A percentile compares a stretch with the other conserved stretches of the same genome.
phyloP scores from a whole-genome alignment of 2,329 filamentous ascomycete species.

The Coniochaeta hoffmannii region DNA sequence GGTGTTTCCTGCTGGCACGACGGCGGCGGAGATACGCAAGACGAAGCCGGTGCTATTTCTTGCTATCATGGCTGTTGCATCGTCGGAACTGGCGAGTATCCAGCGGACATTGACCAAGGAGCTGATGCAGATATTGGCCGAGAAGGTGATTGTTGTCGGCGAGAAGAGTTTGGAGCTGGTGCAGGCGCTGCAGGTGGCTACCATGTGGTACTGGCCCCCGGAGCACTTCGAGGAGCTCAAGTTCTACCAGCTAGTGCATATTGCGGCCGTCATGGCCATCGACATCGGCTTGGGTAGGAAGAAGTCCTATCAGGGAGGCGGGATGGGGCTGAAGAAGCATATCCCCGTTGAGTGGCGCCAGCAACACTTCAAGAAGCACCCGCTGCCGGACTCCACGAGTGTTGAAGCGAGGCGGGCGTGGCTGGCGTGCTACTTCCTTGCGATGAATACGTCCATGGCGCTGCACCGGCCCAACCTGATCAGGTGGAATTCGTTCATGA shows the following conservation, averaged over 20 bases:
- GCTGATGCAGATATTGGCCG: slow-evolving; percentile 64
- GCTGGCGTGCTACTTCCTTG: slow-evolving; percentile 52
- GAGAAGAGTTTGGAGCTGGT: slow-evolving; percentile 79
- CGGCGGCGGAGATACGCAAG: slow-evolving; percentile 47
- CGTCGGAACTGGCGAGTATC: slow-evolving; percentile 45
- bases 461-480: slow-evolving; percentile 54
- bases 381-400: slow-evolving; percentile 42
- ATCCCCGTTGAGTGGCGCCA: slow-evolving; percentile 32
- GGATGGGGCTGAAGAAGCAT: slow-evolving; percentile 16
- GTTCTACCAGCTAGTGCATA: slow-evolving; percentile 81
- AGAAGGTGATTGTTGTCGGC: slow-evolving; percentile 65
- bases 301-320: slow-evolving; percentile 25
- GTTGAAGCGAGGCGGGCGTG: slow-evolving; percentile 51
- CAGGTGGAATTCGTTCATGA: slow-evolving; percentile 53
- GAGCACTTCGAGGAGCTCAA: slow-evolving; percentile 80
- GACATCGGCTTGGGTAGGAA: slow-evolving; percentile 64
- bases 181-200: slow-evolving; percentile 66
- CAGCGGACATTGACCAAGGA: slow-evolving; percentile 61
- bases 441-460: slow-evolving; percentile 53
- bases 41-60: slow-evolving; percentile 61
- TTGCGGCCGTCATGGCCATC: slow-evolving; percentile 73
- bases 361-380: slow-evolving; percentile 31
- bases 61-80: slow-evolving; percentile 60
- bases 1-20: slow-evolving; percentile 47
- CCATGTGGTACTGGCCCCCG: slow-evolving; percentile 82